phyloP scores from a whole-genome alignment of 1,139 yeast genomes.

The Candida sojae region DNA sequence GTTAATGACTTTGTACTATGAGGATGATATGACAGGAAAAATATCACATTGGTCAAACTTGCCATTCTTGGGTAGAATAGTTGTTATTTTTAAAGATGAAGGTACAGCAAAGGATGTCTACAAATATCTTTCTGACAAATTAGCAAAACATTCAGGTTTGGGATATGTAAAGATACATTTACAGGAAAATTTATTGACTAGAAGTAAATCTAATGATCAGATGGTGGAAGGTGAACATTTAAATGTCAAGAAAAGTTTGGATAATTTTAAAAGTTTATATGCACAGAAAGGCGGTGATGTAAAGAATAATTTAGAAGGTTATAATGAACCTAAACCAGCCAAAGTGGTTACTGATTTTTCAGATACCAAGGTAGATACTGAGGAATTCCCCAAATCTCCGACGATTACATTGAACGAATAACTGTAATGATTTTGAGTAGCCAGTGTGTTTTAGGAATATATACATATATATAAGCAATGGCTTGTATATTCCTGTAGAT shows the following conservation, averaged over 20 bases:
- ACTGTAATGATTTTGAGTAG: conserved; percentile 10
- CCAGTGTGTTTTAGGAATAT: too few species aligned
- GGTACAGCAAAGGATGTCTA: conserved; percentile 28
- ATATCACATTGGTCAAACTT: conserved; percentile 49
- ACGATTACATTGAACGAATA: conserved; percentile 44
- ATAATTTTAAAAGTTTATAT: conserved; percentile 29
- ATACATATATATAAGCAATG: too few species aligned
- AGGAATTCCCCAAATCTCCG: conserved; percentile 30
- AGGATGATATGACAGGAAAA: conserved; percentile 27
- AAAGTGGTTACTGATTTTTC: conserved; percentile 27
- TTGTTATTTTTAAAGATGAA: conserved; percentile 40
- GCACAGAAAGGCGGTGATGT: conserved; percentile 11
- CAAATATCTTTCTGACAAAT: conserved; percentile 19
- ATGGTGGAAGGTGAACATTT: conserved; percentile 17
- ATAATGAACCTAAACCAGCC: conserved; percentile 44
- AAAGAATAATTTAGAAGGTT: conserved; percentile 17
- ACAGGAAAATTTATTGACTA: conserved; percentile 43
- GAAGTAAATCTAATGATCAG: conserved; percentile 42
- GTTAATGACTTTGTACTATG: conserved; percentile 30
- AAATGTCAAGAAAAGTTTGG: conserved; percentile 22
- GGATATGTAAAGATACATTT: conserved; percentile 32
- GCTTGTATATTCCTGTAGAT: too few species aligned
- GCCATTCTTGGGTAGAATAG: conserved; percentile 42
- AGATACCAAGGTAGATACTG: conserved; percentile 31
- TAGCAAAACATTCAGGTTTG: not conserved